phyloP scores from a whole-genome alignment of 495 filamentous ascomycete genomes.

The Aspergillus taichungensis region DNA sequence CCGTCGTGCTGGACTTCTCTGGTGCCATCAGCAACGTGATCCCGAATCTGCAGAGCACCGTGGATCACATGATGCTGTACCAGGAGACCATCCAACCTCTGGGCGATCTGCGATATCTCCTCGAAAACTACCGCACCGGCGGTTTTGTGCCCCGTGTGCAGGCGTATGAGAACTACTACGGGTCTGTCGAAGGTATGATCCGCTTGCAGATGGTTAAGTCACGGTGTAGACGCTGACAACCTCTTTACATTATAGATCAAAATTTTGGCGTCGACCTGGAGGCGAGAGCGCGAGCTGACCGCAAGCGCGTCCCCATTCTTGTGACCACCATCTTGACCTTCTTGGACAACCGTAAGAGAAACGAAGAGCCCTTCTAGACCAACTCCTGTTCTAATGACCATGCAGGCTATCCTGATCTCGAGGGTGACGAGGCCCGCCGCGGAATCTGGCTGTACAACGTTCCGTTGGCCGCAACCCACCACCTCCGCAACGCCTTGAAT shows the following conservation, averaged over 20 bases:
- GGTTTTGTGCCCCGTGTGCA: conserved; percentile 86
- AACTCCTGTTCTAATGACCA: conserved; percentile 6
- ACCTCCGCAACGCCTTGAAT: conserved; percentile 73
- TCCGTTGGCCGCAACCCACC: conserved; percentile 75
- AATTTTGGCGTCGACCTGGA: conserved; percentile 97
- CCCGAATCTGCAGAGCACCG: conserved; percentile 84
- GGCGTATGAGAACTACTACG: conserved; percentile 98
- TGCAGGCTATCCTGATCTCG: conserved; percentile 84
- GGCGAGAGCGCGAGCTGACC: conserved; percentile 81
- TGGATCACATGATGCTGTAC: conserved; percentile 97
- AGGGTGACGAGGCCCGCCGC: conserved; percentile 89
- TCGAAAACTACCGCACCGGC: conserved; percentile 97
- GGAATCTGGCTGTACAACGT: conserved; percentile 93
- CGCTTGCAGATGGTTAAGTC: not conserved
- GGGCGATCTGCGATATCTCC: conserved; percentile 84
- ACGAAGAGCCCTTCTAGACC: not conserved
- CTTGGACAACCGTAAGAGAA: conserved; percentile 67
- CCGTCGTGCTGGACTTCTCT: conserved; percentile 94
- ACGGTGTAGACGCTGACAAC: not conserved
- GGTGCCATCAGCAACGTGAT: conserved; percentile 98
- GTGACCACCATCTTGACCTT: conserved; percentile 90
- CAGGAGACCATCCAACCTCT: conserved; percentile 94
- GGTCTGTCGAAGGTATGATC: conserved; percentile 68
- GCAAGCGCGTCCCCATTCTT: conserved; percentile 89
- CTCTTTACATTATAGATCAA: conserved; percentile 55